Conservation (phyloP, 2,329 filamentous ascomycete genomes). For the Venturia nashicola region DNA sequence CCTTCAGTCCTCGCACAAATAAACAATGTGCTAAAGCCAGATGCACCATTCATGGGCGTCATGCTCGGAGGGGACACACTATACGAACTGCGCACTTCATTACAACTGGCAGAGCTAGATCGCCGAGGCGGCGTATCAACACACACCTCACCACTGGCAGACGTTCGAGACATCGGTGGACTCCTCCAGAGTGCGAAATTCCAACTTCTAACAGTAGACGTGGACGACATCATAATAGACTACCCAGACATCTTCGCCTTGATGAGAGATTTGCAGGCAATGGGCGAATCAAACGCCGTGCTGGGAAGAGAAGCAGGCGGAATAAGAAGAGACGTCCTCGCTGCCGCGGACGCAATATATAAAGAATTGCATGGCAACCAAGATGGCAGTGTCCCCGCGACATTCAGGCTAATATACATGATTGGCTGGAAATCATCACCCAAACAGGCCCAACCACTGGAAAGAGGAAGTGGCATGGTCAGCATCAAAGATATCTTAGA, state of each 20-base stretch:
- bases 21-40: constrained; percentile 77
- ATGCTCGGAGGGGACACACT: constrained; percentile 95
- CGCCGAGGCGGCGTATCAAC: constrained; percentile 82
- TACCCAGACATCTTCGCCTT: constrained; percentile 82
- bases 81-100: constrained; percentile 81
- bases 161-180: constrained; percentile 83
- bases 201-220: constrained; percentile 89
- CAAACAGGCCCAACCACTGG: constrained; percentile 65
- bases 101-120: constrained; percentile 88
- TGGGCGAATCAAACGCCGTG: constrained; percentile 91
- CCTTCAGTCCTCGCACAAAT: constrained; percentile 75
- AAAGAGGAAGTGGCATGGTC: constrained; percentile 73
- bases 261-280: constrained; percentile 88
- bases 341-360: constrained; percentile 85
- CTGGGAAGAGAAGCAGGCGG: constrained; percentile 67
- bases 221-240: constrained; percentile 94
- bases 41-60: constrained; percentile 82
- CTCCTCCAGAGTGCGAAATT: constrained; percentile 80
- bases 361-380: constrained; percentile 69
- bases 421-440: constrained; percentile 91
- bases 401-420: constrained; percentile 94
- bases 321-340: constrained; percentile 68
- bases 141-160: constrained; percentile 80
- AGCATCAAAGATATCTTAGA: constrained; percentile 76
- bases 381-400: constrained; percentile 59